These are phyloP conservation scores for Gaultheria prostrata DNA, from an alignment of 148 eudicot genomes.

Conservation along the genomic window DNA sequence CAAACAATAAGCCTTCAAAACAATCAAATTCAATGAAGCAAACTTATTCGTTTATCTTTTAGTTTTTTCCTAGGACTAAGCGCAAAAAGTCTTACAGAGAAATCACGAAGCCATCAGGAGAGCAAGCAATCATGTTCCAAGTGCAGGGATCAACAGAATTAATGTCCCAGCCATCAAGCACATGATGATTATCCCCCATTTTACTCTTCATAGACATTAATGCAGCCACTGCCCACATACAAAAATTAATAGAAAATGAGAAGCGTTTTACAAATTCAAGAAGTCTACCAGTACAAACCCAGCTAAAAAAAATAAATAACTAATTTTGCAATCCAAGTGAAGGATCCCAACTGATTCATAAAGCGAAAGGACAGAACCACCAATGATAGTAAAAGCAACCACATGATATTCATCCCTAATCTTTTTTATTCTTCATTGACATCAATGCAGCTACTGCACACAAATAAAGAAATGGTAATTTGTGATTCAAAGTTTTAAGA, in stretches of 20 bases:
- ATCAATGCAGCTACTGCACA: background rate
- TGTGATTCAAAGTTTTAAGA: background rate
- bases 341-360: background rate
- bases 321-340: background rate
- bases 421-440: background rate
- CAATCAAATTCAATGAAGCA: background rate
- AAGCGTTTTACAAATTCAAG: background rate
- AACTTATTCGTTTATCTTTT: background rate
- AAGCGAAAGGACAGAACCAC: background rate
- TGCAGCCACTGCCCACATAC: constrained; percentile 62
- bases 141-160: constrained; percentile 98
- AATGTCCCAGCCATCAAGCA: constrained; percentile 88
- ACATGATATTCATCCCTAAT: background rate
- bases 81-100: constrained; percentile 61
- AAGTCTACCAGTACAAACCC: background rate
- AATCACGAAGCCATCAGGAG: constrained; percentile 68
- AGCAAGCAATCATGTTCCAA: constrained; percentile 93
- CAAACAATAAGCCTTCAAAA: background rate
- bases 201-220: constrained; percentile 80
- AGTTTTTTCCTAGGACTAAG: background rate
- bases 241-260: background rate
- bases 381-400: background rate
- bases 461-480: background rate
- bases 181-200: constrained; percentile 61
- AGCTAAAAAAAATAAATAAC: background rate